Evolutionary conservation across 1,284 basidiomycete genomes (phyloP), one percentile per base, ranked within the genome.

Genomic region (Sporisorium sorghi): DNA sequence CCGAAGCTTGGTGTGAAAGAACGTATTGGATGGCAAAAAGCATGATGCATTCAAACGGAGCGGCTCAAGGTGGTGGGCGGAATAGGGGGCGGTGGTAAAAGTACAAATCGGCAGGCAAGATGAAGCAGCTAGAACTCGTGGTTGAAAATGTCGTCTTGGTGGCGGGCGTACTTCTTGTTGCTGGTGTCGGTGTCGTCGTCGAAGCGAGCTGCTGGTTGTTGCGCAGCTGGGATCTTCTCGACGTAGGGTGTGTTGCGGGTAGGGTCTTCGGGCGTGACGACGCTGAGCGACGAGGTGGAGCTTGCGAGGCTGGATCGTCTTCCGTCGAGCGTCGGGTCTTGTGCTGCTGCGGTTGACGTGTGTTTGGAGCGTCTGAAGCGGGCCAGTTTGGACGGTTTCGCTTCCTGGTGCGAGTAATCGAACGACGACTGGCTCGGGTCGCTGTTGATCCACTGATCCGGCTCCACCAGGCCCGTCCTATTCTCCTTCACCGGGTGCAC

Each of bases 391-490:
- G 58, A 68, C 24, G 43, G 55, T 5, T 21, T 49, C 14, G 14
- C 19, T 17, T 47, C 26, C 37, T 24, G 14, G 4, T 56, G 23
- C 1, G 26, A 5, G 49, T 67, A 67, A 23, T 28, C 21, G 15
- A 37, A 61, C 39, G 28, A 40, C 0, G 49, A 28, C 24, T 47
- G 53, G 12, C 32, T n/a, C 0, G 64, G 35, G 23, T 67, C 67
- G 7, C 48, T 26, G 43, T 71, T 71, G 58, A 71, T 71, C 57
- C 58, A 71, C 37, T 58, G 43, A 42, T 71, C 68, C 5, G 60
- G 53, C 24, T 71, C 68, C 7, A 71, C 57, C 33, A 71, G 10
- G 0, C 61, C 68, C 3, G 62, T 71, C 37, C 52, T 64, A 11
- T 71, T 54, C 9, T 40, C 40, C 14, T 23, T 46, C 17, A 65